Conservation (phyloP, 495 filamentous ascomycete genomes). For the Xylaria scruposa region DNA sequence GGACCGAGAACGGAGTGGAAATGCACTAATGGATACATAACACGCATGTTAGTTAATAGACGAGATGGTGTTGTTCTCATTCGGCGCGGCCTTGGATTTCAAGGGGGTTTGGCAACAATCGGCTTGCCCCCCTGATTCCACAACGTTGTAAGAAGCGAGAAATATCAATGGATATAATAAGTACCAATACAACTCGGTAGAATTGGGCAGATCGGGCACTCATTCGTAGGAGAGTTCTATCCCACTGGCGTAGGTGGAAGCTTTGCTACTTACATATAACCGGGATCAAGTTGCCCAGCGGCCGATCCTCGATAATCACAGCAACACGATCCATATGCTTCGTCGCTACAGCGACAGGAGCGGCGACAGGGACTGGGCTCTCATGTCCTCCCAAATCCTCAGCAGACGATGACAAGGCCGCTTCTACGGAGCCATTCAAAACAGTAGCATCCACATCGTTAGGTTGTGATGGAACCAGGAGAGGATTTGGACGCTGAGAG, state of each 20-base stretch:
- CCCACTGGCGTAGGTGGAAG: neutral
- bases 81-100: too few species aligned
- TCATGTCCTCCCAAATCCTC: neutral
- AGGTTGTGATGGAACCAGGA: neutral
- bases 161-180: too few species aligned
- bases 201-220: too few species aligned
- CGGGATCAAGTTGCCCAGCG: slow-evolving; percentile 28
- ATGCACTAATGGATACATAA: slow-evolving; percentile 28
- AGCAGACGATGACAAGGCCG: neutral
- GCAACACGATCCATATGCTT: slow-evolving; percentile 26
- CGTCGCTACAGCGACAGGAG: neutral
- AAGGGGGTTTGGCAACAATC: neutral
- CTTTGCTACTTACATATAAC: slow-evolving; percentile 22
- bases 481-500: neutral
- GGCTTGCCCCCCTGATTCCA: neutral
- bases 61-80: neutral
- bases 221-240: neutral
- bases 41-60: neutral
- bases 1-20: slow-evolving; percentile 41
- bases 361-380: neutral
- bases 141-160: neutral
- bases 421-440: neutral
- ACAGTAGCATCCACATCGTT: neutral
- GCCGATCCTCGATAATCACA: slow-evolving; percentile 33
- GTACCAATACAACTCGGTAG: too few species aligned